Evolutionary conservation across 208 protist genomes (phyloP).

Genomic region (Porcisia hertigi): DNA sequence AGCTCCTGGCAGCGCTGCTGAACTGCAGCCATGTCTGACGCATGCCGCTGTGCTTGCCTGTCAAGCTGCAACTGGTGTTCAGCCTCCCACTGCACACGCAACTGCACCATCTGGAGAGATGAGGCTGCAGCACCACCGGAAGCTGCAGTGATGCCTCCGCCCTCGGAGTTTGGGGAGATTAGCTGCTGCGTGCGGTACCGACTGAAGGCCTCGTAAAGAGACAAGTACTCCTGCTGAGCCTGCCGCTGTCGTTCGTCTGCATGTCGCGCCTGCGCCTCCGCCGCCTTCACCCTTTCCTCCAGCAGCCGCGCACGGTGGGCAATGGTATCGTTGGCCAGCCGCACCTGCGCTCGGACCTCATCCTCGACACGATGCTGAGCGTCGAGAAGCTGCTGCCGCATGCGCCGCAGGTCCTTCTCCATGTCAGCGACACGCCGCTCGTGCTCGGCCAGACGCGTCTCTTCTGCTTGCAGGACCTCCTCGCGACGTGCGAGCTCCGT

Average conservation of each 20-base stretch:
- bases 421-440: slow-evolving; percentile 46
- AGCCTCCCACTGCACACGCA: slow-evolving; percentile 40
- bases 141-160: neutral
- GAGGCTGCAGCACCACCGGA: neutral
- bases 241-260: slow-evolving; percentile 72
- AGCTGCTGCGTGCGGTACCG: slow-evolving; percentile 64
- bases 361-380: slow-evolving; percentile 69
- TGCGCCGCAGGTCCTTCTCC: slow-evolving; percentile 58
- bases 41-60: slow-evolving; percentile 45
- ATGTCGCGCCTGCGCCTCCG: slow-evolving; percentile 60
- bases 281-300: slow-evolving; percentile 50
- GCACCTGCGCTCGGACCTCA: slow-evolving; percentile 72
- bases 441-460: slow-evolving; percentile 39
- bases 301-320: slow-evolving; percentile 46
- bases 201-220: slow-evolving; percentile 71
- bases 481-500: slow-evolving; percentile 32
- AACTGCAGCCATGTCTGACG: slow-evolving; percentile 31
- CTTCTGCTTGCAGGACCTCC: slow-evolving; percentile 32
- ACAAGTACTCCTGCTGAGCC: slow-evolving; percentile 67
- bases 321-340: slow-evolving; percentile 77
- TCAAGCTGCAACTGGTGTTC: slow-evolving; percentile 54
- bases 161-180: slow-evolving; percentile 5
- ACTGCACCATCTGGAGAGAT: slow-evolving; percentile 28
- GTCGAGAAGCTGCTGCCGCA: slow-evolving; percentile 66
- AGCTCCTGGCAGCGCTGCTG: slow-evolving; percentile 40